A percentile compares a stretch with the other conserved stretches of the same genome.
Conservation (phyloP, 1,284 basidiomycete genomes). For the Ustilago crameri region DNA sequence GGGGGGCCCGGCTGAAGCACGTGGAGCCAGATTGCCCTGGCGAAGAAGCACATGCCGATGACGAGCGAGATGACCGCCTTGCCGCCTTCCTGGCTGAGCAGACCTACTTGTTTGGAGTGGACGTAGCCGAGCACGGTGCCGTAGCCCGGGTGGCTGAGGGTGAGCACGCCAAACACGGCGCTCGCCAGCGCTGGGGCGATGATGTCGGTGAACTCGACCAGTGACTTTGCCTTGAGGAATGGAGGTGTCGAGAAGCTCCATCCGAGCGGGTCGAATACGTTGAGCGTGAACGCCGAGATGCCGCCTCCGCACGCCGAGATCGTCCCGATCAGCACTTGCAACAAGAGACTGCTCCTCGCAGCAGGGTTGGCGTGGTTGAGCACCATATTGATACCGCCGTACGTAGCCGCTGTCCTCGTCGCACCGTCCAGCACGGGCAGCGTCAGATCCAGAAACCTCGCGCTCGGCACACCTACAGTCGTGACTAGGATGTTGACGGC, state of each 20-base stretch:
- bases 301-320: constrained; percentile 58
- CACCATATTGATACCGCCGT: constrained; percentile 47
- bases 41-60: constrained; percentile 50
- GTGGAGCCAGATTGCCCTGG: constrained; percentile 47
- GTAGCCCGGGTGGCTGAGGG: constrained; percentile 44
- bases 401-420: constrained; percentile 50
- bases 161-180: constrained; percentile 39
- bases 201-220: constrained; percentile 54
- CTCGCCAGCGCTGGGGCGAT: constrained; percentile 47
- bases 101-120: constrained; percentile 1
- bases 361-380: constrained; percentile 40
- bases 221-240: constrained; percentile 36
- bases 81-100: constrained; percentile 41
- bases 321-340: constrained; percentile 54
- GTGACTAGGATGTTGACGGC: constrained; percentile 10
- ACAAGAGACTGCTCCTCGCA: constrained; percentile 24
- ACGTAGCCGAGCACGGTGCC: constrained; percentile 12
- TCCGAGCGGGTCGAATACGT: constrained; percentile 53
- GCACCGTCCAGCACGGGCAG: constrained; percentile 56
- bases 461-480: constrained; percentile 22
- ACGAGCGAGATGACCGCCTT: constrained; percentile 53
- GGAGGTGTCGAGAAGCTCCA: constrained; percentile 55
- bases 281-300: constrained; percentile 54
- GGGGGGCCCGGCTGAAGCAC: constrained; percentile 11
- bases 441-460: constrained; percentile 42